Conservation (phyloP, 1,284 basidiomycete species). For the Porogramme epimiltina region DNA sequence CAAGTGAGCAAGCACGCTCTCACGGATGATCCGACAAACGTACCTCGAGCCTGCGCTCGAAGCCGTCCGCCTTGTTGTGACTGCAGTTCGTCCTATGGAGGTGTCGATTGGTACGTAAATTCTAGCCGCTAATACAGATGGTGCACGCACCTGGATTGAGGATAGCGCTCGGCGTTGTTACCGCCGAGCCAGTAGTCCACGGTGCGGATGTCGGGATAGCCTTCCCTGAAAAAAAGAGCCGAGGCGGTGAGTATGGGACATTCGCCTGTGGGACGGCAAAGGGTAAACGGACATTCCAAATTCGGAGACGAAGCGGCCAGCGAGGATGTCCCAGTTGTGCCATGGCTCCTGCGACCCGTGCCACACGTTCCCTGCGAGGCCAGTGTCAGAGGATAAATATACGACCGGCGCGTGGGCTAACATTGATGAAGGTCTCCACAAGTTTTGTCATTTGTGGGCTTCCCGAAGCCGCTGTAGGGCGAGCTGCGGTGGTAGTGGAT, state of each 20-base stretch:
- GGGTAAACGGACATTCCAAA: constrained; percentile 71
- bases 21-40: constrained; percentile 13
- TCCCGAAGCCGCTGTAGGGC: constrained; percentile 83
- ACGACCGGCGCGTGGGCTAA: constrained; percentile 34
- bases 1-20: constrained; percentile 6
- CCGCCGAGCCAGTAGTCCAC: constrained; percentile 82
- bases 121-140: not conserved
- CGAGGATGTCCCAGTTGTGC: constrained; percentile 86
- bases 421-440: constrained; percentile 89
- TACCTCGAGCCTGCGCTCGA: constrained; percentile 84
- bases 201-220: constrained; percentile 82
- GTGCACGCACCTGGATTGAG: constrained; percentile 78
- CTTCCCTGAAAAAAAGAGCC: constrained; percentile 54
- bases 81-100: constrained; percentile 63
- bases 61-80: constrained; percentile 90
- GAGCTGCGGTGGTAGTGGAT: constrained; percentile 83
- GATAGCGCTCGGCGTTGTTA: constrained; percentile 71
- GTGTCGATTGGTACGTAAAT: constrained; percentile 16
- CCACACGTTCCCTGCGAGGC: constrained; percentile 81
- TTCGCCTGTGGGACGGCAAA: not conserved
- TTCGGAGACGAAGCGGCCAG: constrained; percentile 88
- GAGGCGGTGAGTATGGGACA: constrained; percentile 3
- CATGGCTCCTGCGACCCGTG: constrained; percentile 87
- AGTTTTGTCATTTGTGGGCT: constrained; percentile 70
- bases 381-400: not conserved